Conservation (phyloP, 805 yeast species). For the Pachysolen tannophilus region DNA sequence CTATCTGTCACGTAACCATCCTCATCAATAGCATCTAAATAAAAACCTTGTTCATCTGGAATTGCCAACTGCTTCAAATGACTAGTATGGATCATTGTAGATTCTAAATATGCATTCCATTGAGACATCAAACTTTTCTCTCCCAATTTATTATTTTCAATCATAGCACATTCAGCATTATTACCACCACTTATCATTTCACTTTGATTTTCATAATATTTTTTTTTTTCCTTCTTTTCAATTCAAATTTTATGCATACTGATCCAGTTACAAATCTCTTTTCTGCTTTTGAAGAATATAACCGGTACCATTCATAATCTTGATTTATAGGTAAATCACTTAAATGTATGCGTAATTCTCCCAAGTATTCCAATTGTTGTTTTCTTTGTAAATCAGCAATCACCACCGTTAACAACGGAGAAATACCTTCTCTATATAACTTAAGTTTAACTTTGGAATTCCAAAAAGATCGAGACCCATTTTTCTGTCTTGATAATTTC, state of each 20-base stretch:
- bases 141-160: background rate
- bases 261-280: slow-evolving; percentile 21
- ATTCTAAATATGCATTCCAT: slow-evolving; percentile 3
- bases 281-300: slow-evolving; percentile 17
- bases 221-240: slow-evolving; percentile 8
- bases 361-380: slow-evolving; percentile 15
- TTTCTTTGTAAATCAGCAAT: slow-evolving; percentile 6
- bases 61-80: too few species aligned
- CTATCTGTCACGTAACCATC: background rate
- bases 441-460: slow-evolving; percentile 8
- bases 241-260: slow-evolving; percentile 15
- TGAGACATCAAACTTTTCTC: background rate
- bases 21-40: slow-evolving; percentile 2
- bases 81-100: too few species aligned
- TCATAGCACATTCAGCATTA: slow-evolving; percentile 2
- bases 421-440: slow-evolving; percentile 4
- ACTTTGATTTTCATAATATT: background rate
- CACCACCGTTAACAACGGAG: too few species aligned
- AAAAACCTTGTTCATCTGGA: slow-evolving; percentile 12
- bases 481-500: slow-evolving; percentile 8
- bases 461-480: slow-evolving; percentile 4
- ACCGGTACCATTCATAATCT: slow-evolving; percentile 14
- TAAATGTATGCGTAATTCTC: slow-evolving; percentile 20
- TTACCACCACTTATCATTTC: too few species aligned
- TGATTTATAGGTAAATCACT: slow-evolving; percentile 14